A percentile compares a stretch with the other conserved stretches of the same genome.
phyloP scores from a whole-genome alignment of 2,329 filamentous ascomycete genomes.

The Xylaria sp. region DNA sequence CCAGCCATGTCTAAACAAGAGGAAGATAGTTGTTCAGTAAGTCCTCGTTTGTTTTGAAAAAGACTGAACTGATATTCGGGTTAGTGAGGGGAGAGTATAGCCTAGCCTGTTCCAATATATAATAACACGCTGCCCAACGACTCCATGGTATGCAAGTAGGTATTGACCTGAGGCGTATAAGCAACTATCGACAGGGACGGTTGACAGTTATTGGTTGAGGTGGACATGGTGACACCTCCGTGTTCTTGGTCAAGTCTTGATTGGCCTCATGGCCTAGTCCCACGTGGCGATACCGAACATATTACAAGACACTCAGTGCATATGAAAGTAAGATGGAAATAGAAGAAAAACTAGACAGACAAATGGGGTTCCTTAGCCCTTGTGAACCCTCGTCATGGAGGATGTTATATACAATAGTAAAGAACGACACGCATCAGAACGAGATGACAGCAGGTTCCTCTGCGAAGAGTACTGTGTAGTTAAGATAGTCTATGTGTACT shows the following conservation, averaged over 20 bases:
- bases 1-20: conserved; percentile 8
- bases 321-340: conserved; percentile 9
- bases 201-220: conserved; percentile 6
- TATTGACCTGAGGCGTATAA: background rate
- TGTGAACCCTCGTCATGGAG: background rate
- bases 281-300: conserved; percentile 3
- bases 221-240: background rate
- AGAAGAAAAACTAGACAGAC: background rate
- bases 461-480: too few species aligned
- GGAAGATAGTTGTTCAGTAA: background rate
- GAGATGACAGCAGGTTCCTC: background rate
- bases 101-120: background rate
- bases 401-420: background rate
- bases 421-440: background rate
- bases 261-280: conserved; percentile 1
- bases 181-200: background rate
- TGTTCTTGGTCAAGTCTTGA: background rate
- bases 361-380: background rate
- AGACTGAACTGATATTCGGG: background rate
- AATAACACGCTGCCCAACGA: background rate
- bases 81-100: background rate
- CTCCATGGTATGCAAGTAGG: background rate
- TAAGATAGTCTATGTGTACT: too few species aligned
- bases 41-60: background rate
- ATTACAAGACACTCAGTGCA: conserved; percentile 16